These are phyloP conservation scores for Peronospora belbahrii DNA, from an alignment of 352 stramenopile genomes.

Conservation along the genomic window DNA sequence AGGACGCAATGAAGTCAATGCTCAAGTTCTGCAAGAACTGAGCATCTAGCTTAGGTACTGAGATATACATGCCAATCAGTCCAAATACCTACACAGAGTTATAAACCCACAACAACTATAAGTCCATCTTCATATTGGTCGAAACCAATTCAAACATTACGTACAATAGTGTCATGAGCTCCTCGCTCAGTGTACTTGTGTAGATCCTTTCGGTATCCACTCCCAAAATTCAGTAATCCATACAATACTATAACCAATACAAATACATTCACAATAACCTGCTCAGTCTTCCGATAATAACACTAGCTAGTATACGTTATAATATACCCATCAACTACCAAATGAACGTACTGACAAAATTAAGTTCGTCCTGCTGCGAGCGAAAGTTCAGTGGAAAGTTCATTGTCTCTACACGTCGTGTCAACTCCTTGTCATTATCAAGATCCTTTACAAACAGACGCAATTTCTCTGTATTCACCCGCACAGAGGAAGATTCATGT, in stretches of 20 bases:
- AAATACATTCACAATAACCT: no score
- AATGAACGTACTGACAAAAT: slow-evolving; percentile 59
- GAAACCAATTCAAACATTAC: slow-evolving; percentile 1
- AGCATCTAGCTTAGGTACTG: slow-evolving; percentile 49
- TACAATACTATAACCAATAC: slow-evolving; percentile 35
- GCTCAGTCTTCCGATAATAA: no score
- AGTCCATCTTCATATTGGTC: no score
- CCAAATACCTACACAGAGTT: slow-evolving; percentile 58
- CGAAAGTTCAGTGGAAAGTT: slow-evolving; percentile 74
- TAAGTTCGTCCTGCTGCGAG: slow-evolving; percentile 63
- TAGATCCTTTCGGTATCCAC: slow-evolving; percentile 68
- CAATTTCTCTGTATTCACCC: slow-evolving; percentile 41
- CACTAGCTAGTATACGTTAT: no score
- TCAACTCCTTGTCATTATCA: slow-evolving; percentile 46
- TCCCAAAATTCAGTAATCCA: slow-evolving; percentile 72
- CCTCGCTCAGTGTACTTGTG: slow-evolving; percentile 64
- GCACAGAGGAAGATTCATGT: slow-evolving; percentile 37
- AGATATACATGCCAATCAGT: slow-evolving; percentile 84
- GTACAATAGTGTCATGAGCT: slow-evolving; percentile 70
- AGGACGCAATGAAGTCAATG: slow-evolving; percentile 60
- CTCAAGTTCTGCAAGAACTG: slow-evolving; percentile 51
- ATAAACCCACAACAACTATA: no score
- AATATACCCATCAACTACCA: no score
- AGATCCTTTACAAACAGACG: slow-evolving; percentile 41
- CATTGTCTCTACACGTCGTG: slow-evolving; percentile 33